Base-by-base conservation (phyloP, 345 rosid genomes). In the Euphorbia pulcherrima region DNA sequence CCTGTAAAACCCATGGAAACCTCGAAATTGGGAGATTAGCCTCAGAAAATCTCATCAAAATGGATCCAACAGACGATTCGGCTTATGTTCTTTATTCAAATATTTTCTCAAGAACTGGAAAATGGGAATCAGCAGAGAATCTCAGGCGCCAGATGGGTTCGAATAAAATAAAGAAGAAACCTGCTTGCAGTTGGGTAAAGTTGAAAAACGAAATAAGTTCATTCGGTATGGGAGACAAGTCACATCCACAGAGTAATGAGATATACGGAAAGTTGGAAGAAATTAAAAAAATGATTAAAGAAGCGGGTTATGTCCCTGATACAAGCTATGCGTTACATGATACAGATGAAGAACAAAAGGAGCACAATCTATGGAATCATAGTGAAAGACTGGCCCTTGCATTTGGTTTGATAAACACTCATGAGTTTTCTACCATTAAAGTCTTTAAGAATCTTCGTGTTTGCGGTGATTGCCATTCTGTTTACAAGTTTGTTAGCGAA, bases 141-240 rank as follows among this genome's bases (percentile, higher is more conserved):
- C 74, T 92, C 56, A 82, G 97, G 74, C 80, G 76, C 58, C 83
- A 81, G 81, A 92, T 92, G 97, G 93, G 80, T 67, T 85, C 81
- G 52, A 79, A 75, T 66, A 87, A 80, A 58, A 77, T 92, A 71
- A 87, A 77, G 79, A 92, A 90, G 85, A 79, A 87, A 75, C 97
- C 90, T 11, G 97, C 96, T 1, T 86, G 89, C 87, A 92, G 96
- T 67, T 92, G 97, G 97, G 96, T 92, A 52, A 92, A 92, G 82
- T 74, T 79, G 76, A 88, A 86, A 74, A 80, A 86, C 72, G 73
- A 64, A 65, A 83, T 83, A 64, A 78, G 72, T 75, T 82, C 81
- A 24, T 90, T 92, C 60, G 95, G 95, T 60, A 87, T 87, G 69
- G 97, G 92, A 60, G 96, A 92, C 72, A 78, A 68, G 41, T 80